phyloP scores from a whole-genome alignment of 805 yeast genomes.

The Cyberlindnera xylosilytica region DNA sequence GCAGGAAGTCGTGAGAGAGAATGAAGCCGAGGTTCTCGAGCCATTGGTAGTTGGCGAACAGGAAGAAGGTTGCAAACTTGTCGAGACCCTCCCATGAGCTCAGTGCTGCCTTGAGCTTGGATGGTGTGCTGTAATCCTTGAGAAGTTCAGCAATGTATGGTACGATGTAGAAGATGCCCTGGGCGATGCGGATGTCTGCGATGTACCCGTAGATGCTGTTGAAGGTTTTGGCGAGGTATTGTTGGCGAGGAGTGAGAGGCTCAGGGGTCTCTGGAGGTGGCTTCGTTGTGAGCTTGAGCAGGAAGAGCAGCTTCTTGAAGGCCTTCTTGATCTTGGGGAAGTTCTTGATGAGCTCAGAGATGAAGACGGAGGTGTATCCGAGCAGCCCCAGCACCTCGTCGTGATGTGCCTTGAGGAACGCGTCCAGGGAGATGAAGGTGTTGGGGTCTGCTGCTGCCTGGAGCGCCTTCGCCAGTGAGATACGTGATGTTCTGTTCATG shows the following conservation, averaged over 20 bases:
- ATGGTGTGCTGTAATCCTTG: conserved; percentile 15
- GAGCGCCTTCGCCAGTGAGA: not conserved
- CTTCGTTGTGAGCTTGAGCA: conserved; percentile 6
- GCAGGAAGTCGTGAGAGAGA: conserved; percentile 18
- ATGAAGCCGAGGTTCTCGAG: conserved; percentile 22
- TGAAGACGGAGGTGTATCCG: conserved; percentile 13
- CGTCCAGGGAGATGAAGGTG: conserved; percentile 8
- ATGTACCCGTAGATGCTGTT: conserved; percentile 18
- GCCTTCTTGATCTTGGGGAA: conserved; percentile 17
- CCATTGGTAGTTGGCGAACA: conserved; percentile 19
- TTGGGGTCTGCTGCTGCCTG: conserved; percentile 2
- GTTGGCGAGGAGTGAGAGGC: conserved; percentile 9
- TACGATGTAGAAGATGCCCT: conserved; percentile 19
- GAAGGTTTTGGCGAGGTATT: conserved; percentile 6
- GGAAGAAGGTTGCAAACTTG: conserved; percentile 11
- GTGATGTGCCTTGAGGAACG: conserved; percentile 13
- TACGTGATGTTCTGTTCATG: not conserved
- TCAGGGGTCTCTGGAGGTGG: not conserved
- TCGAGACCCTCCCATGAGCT: conserved; percentile 13
- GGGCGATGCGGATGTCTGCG: conserved; percentile 20
- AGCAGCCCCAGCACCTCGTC: conserved; percentile 18
- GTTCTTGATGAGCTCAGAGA: conserved; percentile 17
- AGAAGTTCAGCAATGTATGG: conserved; percentile 20
- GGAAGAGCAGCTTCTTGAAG: conserved; percentile 12
- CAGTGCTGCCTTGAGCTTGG: conserved; percentile 8